Percentiles rank a stretch among this genome's conserved stretches.
Evolutionary conservation across 805 yeast species (phyloP).

Genomic region (Wickerhamomyces xylosicus): DNA sequence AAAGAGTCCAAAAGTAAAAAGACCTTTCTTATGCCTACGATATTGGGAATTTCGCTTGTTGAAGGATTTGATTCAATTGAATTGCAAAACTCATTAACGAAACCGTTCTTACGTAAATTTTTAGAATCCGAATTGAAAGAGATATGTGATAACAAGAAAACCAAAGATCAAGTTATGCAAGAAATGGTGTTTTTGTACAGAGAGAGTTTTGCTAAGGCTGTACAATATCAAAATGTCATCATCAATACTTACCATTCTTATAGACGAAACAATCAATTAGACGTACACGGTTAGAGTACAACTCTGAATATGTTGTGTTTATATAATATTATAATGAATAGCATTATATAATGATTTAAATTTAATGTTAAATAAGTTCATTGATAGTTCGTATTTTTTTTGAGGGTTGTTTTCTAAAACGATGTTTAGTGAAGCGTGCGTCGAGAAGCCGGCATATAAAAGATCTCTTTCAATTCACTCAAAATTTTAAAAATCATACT

Average conservation of each 20-base stretch:
- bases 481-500: too few relatives aligned
- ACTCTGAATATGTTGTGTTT: too few relatives aligned
- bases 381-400: too few relatives aligned
- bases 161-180: constrained; percentile 41
- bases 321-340: too few relatives aligned
- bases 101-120: constrained; percentile 76
- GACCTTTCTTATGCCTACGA: constrained; percentile 59
- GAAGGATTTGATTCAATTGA: constrained; percentile 81
- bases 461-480: too few relatives aligned
- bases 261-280: constrained; percentile 4
- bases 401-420: too few relatives aligned
- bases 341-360: too few relatives aligned
- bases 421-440: too few relatives aligned
- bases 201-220: constrained; percentile 46
- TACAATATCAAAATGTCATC: constrained; percentile 28
- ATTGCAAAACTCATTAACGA: constrained; percentile 66
- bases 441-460: too few relatives aligned
- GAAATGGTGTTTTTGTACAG: constrained; percentile 48
- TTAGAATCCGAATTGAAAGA: constrained; percentile 58
- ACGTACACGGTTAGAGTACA: not conserved
- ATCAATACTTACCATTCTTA: constrained; percentile 21
- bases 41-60: constrained; percentile 76
- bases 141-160: constrained; percentile 55
- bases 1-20: constrained; percentile 28
- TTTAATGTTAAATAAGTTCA: too few relatives aligned